Percentiles rank a stretch among this genome's conserved stretches.
These are phyloP conservation scores for Fomitopsis pulvina DNA, from an alignment of 768 basidiomycete species.

Conservation along the genomic window DNA sequence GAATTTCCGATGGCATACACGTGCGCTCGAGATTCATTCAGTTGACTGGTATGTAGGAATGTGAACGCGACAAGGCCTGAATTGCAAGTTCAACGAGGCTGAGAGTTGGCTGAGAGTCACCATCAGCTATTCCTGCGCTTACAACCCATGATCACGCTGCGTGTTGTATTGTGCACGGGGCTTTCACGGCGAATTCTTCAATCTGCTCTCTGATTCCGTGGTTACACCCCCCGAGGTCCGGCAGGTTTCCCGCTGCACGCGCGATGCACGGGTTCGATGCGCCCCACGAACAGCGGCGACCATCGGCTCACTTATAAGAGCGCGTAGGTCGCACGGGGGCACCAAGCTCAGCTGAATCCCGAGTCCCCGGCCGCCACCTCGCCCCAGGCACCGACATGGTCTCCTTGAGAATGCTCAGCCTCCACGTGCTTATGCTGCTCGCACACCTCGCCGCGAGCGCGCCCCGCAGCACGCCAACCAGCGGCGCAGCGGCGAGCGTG, in stretches of 20 bases:
- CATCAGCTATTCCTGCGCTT: background rate
- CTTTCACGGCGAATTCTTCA: background rate
- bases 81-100: background rate
- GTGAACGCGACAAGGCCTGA: background rate
- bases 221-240: background rate
- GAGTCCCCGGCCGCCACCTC: background rate
- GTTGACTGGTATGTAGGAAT: background rate
- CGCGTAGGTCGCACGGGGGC: background rate
- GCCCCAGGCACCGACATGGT: background rate
- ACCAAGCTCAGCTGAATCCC: background rate
- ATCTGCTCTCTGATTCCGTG: background rate
- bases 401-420: background rate
- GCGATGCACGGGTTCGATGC: too few species aligned
- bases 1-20: background rate
- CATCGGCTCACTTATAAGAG: background rate
- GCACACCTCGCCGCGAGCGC: background rate
- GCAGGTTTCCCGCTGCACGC: background rate
- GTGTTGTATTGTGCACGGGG: too few species aligned
- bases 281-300: background rate
- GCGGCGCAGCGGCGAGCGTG: slow-evolving; percentile 8
- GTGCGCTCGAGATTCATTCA: background rate
- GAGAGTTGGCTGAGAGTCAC: background rate
- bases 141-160: background rate
- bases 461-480: slow-evolving; percentile 5
- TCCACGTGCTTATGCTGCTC: background rate